A percentile compares a stretch with the other conserved stretches of the same genome.
Conservation (phyloP, 2,329 filamentous ascomycete species). For the Aureobasidium uvarum region DNA sequence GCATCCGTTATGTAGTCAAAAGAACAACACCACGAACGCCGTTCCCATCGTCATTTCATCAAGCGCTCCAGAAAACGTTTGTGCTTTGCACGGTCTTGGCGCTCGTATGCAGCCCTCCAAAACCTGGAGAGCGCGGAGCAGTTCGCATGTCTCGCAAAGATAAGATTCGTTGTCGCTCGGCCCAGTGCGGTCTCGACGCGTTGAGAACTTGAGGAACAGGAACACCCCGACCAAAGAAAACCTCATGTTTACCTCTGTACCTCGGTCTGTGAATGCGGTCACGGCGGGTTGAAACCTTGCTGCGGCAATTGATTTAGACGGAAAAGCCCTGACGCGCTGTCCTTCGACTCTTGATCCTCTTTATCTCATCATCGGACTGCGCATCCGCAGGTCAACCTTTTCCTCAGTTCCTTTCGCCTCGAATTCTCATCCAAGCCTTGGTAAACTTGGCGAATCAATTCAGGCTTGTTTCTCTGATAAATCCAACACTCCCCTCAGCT, state of each 20-base stretch:
- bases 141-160: constrained; percentile 7
- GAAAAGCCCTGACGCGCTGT: not conserved
- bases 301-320: constrained; percentile 6
- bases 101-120: not conserved
- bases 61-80: not conserved
- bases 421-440: constrained; percentile 18
- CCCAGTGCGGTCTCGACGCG: constrained; percentile 20
- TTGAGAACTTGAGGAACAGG: not conserved
- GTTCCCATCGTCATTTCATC: not conserved
- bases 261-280: constrained; percentile 1
- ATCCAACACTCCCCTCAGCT: not conserved
- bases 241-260: not conserved
- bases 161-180: constrained; percentile 10
- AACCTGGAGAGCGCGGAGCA: constrained; percentile 22
- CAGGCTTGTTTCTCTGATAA: not conserved
- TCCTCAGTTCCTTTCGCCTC: not conserved
- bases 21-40: not conserved
- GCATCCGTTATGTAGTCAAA: not conserved
- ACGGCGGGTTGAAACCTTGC: constrained; percentile 12
- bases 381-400: not conserved
- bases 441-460: constrained; percentile 20
- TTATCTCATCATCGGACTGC: constrained; percentile 2
- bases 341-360: not conserved
- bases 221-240: not conserved
- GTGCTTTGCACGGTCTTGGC: not conserved